Percentiles rank a stretch among this genome's conserved stretches.
phyloP scores from a whole-genome alignment of 1,284 basidiomycete genomes.

The Singerocomus inundabilis region DNA sequence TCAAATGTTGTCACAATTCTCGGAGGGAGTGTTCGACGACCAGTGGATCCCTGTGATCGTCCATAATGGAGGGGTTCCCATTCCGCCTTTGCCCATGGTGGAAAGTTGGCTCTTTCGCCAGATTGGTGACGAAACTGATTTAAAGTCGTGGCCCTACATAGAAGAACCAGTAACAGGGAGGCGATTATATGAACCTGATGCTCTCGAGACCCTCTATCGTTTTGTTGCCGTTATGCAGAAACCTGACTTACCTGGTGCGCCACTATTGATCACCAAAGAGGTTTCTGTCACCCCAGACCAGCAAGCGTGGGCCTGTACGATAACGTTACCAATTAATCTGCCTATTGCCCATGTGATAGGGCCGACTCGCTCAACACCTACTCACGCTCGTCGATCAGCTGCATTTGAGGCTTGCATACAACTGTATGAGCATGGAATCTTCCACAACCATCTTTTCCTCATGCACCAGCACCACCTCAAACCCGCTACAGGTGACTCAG shows the following conservation, averaged over 20 bases:
- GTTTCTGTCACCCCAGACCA: conserved; percentile 5
- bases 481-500: conserved; percentile 8
- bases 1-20: conserved; percentile 42
- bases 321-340: conserved; percentile 45
- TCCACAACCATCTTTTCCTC: conserved; percentile 54
- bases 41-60: conserved; percentile 48
- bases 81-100: conserved; percentile 45
- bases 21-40: conserved; percentile 26
- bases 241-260: conserved; percentile 15
- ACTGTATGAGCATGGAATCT: conserved; percentile 47
- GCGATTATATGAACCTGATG: conserved; percentile 53
- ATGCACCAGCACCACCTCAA: conserved; percentile 18
- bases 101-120: conserved; percentile 43
- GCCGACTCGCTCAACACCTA: conserved; percentile 42
- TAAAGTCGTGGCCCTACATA: conserved; percentile 24
- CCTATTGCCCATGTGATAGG: conserved; percentile 45
- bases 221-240: conserved; percentile 37
- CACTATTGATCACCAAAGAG: conserved; percentile 42
- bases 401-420: conserved; percentile 54
- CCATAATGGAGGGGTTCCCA: conserved; percentile 38
- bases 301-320: conserved; percentile 44
- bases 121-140: conserved; percentile 49
- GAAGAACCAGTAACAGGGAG: conserved; percentile 58
- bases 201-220: conserved; percentile 53
- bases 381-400: conserved; percentile 55